phyloP scores from a whole-genome alignment of 2,329 filamentous ascomycete genomes.

The Blastomyces gilchristii region DNA sequence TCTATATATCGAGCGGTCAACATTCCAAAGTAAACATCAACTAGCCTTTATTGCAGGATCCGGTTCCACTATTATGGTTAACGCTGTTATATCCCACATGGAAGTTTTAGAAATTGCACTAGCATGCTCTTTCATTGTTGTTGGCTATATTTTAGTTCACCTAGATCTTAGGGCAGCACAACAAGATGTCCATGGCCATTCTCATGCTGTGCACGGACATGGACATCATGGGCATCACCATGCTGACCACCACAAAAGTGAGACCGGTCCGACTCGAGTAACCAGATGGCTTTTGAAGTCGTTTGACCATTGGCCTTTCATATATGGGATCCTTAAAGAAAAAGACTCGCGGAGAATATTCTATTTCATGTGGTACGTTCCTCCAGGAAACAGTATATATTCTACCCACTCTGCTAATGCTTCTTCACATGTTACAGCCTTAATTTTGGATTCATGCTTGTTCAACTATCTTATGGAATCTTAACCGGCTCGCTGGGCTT shows the following conservation, averaged over 20 bases:
- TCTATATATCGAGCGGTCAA: constrained; percentile 8
- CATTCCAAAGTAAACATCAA: constrained; percentile 1
- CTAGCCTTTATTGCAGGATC: constrained; percentile 2
- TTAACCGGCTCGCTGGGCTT: constrained; percentile 85
- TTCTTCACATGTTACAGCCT: constrained; percentile 57
- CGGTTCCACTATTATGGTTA: background rate
- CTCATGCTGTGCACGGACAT: constrained; percentile 1
- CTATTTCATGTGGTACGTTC: constrained; percentile 79
- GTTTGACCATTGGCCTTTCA: constrained; percentile 60
- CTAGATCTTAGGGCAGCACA: constrained; percentile 15
- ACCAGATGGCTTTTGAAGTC: constrained; percentile 63
- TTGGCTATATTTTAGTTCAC: constrained; percentile 17
- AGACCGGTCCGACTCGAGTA: constrained; percentile 52
- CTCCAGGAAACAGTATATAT: background rate
- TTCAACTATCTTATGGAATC: constrained; percentile 91
- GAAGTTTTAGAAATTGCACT: background rate
- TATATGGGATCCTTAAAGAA: constrained; percentile 78
- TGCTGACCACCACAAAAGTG: constrained; percentile 27
- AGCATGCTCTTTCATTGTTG: background rate
- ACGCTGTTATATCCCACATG: background rate
- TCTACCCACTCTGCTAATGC: background rate
- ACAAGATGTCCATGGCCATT: constrained; percentile 26
- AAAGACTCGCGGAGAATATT: constrained; percentile 91
- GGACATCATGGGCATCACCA: constrained; percentile 18
- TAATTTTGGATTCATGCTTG: constrained; percentile 88